Base-by-base conservation (phyloP, 2,329 filamentous ascomycete genomes). In the Pseudopyrenochaeta lycopersici region DNA sequence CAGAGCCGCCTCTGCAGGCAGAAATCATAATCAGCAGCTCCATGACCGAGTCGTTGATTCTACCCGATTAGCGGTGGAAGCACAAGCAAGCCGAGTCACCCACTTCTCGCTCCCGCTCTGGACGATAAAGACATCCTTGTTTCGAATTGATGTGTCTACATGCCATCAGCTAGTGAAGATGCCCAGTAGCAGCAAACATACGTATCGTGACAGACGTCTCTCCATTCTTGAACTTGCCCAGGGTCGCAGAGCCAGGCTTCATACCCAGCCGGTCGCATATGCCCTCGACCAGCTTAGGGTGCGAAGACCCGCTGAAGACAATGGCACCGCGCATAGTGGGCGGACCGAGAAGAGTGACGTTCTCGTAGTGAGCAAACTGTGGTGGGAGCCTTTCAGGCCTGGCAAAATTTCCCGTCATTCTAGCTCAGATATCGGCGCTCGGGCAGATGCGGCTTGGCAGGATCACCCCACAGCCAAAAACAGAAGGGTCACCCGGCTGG, bases 11-110 rank as follows among this genome's bases (percentile, higher is more conserved):
- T 79, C 97, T 98, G 85, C 95, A 99, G 66, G 95, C 95, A 63
- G 91, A 95, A 70, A 98, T 97, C 91, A 99, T 96, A 78, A 99
- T 98, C 73, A 99, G 85, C 73, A 99, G 85, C 83, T 99, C 95
- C 92, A 99, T 97, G 74, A 99, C 92, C 71, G 92, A 96, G 80
- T 99, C 95, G 77, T 99, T 99, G 84, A 97, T 97, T 80, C 79
- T 81, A 72, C 20, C 52, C 50, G 64, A 60, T 68, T 67, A 70
- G 63, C 54, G 48, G 56, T 56, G 57, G 60, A 44, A 39, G 45
- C 33, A 44, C 30, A 42, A 39, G 43, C n/a, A 48, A 31, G 48
- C 44, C 17, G 33, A 47, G 31, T 29, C 45, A 66, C 78, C 44
- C 73, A 82, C 81, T 90, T 92, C 73, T 88, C 85, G 79, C 95